Percentiles rank a stretch among this genome's conserved stretches.
These are phyloP conservation scores for Penicillium malachiteum DNA, from an alignment of 495 filamentous ascomycete species.

Conservation along the genomic window DNA sequence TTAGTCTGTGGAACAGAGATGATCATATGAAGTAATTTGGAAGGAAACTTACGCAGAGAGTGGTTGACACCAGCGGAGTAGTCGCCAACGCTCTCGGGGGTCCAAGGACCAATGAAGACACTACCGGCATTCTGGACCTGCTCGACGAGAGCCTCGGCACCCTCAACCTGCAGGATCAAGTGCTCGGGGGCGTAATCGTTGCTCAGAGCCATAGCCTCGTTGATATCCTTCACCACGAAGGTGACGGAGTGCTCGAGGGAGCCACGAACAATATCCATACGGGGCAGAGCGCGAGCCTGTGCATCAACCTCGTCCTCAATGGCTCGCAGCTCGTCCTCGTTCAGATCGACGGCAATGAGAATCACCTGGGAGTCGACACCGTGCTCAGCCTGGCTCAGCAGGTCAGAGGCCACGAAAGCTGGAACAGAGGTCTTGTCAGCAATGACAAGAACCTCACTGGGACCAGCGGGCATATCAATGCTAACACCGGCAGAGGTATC, in stretches of 20 bases:
- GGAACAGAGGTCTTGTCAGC: slow-evolving; percentile 90
- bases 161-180: slow-evolving; percentile 82
- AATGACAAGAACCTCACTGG: slow-evolving; percentile 92
- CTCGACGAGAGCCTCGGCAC: slow-evolving; percentile 68
- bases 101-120: slow-evolving; percentile 94
- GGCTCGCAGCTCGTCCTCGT: slow-evolving; percentile 64
- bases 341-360: slow-evolving; percentile 80
- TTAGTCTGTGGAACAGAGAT: slow-evolving; percentile 12
- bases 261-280: slow-evolving; percentile 91
- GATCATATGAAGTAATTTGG: not conserved
- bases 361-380: slow-evolving; percentile 94
- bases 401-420: slow-evolving; percentile 91
- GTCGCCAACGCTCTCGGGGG: slow-evolving; percentile 94
- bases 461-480: slow-evolving; percentile 98
- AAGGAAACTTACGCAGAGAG: slow-evolving; percentile 74
- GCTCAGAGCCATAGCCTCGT: slow-evolving; percentile 82
- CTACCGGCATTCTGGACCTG: slow-evolving; percentile 91
- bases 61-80: slow-evolving; percentile 98
- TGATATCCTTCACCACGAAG: slow-evolving; percentile 72
- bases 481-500: slow-evolving; percentile 91
- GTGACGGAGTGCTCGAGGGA: slow-evolving; percentile 89
- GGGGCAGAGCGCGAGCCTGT: slow-evolving; percentile 84
- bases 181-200: slow-evolving; percentile 98
- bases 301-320: slow-evolving; percentile 89
- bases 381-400: slow-evolving; percentile 94